These are phyloP conservation scores for Phytopythium cucurbitacearum DNA, from an alignment of 352 stramenopile genomes.

Conservation along the genomic window DNA sequence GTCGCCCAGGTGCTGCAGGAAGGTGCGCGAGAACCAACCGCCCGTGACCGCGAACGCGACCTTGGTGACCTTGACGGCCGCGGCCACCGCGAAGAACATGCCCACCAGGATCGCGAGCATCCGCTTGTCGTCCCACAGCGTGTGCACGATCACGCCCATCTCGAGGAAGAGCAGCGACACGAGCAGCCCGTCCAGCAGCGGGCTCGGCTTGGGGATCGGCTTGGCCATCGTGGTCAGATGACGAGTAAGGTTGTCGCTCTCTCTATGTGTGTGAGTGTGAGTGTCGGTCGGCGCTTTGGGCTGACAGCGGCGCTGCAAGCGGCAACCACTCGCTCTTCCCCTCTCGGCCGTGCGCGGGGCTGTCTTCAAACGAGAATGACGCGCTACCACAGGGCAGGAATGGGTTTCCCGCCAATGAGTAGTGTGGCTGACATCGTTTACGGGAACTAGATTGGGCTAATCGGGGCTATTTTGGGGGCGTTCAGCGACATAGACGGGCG, in stretches of 20 bases:
- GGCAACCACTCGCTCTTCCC: slow-evolving; percentile 10
- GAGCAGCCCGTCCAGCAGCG: slow-evolving; percentile 61
- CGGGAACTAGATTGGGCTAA: too few relatives aligned
- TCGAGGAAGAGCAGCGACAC: slow-evolving; percentile 54
- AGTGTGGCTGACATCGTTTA: too few relatives aligned
- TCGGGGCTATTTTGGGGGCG: too few relatives aligned
- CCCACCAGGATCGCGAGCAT: slow-evolving; percentile 67
- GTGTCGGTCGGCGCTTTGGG: slow-evolving; percentile 9
- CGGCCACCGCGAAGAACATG: slow-evolving; percentile 61
- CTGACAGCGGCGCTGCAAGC: background rate
- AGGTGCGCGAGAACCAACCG: slow-evolving; percentile 70
- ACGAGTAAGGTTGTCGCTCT: too few relatives aligned
- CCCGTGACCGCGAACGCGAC: slow-evolving; percentile 54
- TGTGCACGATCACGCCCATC: slow-evolving; percentile 56
- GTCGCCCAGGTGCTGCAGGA: slow-evolving; percentile 76
- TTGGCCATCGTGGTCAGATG: slow-evolving; percentile 29
- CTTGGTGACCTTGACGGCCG: slow-evolving; percentile 71
- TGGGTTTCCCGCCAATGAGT: too few relatives aligned
- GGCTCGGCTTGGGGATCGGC: slow-evolving; percentile 63
- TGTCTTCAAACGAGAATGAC: background rate
- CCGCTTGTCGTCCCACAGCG: slow-evolving; percentile 58
- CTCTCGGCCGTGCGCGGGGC: slow-evolving; percentile 10
- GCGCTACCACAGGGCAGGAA: too few relatives aligned
- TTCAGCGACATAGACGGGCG: too few relatives aligned
- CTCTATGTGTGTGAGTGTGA: too few relatives aligned